Conservation (phyloP, 129 eudicot genomes). For the carrot (Daucus carota) region DH1_v3.0 NC_030385.2:12712001-12712500, state of each 20-base stretch:
- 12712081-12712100: constrained; percentile 85
- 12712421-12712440: constrained; percentile 44
- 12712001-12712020: background rate
- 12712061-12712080: constrained; percentile 30
- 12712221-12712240: constrained; percentile 5
- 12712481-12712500: constrained; percentile 61
- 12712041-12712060: constrained; percentile 1
- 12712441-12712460: constrained; percentile 93
- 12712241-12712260: constrained; percentile 5
- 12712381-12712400: constrained; percentile 12
- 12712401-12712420: constrained; percentile 11
- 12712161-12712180: constrained; percentile 86
- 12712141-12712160: constrained; percentile 96
- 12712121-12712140: constrained; percentile 94
- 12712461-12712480: constrained; percentile 72
- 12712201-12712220: constrained; percentile 8
- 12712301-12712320: constrained; percentile 51
- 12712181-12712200: constrained; percentile 48
- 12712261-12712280: constrained; percentile 7
- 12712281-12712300: constrained; percentile 94
- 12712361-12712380: constrained; percentile 14
- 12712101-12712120: constrained; percentile 88
- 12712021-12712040: background rate
- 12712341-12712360: constrained; percentile 61
- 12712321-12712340: constrained; percentile 70